Base-by-base conservation (phyloP, 495 filamentous ascomycete species). In the Annulohypoxylon nitens region DNA sequence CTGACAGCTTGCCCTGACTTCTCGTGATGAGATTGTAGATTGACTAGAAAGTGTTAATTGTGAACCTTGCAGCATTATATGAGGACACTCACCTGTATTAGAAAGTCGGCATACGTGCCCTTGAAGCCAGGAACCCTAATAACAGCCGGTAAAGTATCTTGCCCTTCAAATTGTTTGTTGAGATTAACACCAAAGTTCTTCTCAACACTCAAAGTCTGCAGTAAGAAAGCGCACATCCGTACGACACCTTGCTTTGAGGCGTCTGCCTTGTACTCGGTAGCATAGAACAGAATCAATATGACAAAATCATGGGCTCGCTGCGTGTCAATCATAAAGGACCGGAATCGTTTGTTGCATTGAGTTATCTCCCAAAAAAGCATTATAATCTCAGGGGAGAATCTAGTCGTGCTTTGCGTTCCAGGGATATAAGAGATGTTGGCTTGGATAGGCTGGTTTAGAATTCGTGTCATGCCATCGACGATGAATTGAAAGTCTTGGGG, bases 401-500 rank as follows among this genome's bases (percentile, higher is more conserved):
- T 93, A 64, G 94, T 82, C 0, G 91, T 88, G 63, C 89, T 88
- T 73, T 97, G 93, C 54, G 91, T 93, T 4, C 95, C 94, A 1
- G 96, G 95, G 7, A 99, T 88, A 78, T 97, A 98, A 0, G 95
- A 94, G 2, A 86, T 87, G 25, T 92, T 94, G 14, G 92, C 91
- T 83, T 97, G 92, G 67, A 98, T 89, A 5, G 96, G 96, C 69
- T 98, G 94, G 75, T 96, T 97, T 61, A 99, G 81, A 39, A 98
- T 91, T 73, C 93, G 89, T 2, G 92, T 97, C 92, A 99, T 97
- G 23, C 96, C 96, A 80, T 98, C 95, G 12, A 96, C 92, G 23
- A 98, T 88, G 78, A 98, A 98, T 80, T 99, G 96, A 80, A 99
- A 98, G 77, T 99, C 96, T 77, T 98, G 93, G 8, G 95, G 93